Percentiles rank a stretch among this genome's conserved stretches.
These are phyloP conservation scores for Pholiota adiposa DNA, from an alignment of 1,284 basidiomycete genomes.

Conservation along the genomic window DNA sequence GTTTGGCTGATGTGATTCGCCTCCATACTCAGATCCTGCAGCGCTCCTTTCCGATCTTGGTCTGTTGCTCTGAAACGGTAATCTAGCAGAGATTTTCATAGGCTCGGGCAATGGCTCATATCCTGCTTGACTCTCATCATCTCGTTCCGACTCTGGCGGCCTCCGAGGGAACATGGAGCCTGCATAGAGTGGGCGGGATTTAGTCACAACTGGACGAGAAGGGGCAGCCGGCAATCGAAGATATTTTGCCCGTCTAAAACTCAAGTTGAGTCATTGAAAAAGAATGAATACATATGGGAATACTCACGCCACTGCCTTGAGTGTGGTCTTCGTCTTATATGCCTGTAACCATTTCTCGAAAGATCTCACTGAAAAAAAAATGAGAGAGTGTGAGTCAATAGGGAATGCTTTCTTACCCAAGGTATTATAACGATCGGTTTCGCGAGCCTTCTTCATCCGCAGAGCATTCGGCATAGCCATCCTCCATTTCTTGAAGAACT, in stretches of 20 bases:
- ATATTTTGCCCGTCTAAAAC: constrained; percentile 54
- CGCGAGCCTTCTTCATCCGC: constrained; percentile 66
- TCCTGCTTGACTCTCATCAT: constrained; percentile 19
- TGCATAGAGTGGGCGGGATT: constrained; percentile 19
- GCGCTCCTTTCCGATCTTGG: constrained; percentile 12
- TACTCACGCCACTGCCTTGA: constrained; percentile 82
- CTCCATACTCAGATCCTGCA: constrained; percentile 6
- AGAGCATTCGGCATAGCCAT: constrained; percentile 70
- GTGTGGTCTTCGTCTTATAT: constrained; percentile 69
- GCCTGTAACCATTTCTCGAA: constrained; percentile 68
- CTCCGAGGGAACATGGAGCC: constrained; percentile 19
- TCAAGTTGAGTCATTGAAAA: constrained; percentile 1
- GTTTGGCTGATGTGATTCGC: constrained; percentile 1
- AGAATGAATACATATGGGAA: constrained; percentile 1
- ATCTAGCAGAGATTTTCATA: background rate
- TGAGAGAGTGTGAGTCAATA: constrained; percentile 6
- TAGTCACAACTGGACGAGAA: constrained; percentile 30
- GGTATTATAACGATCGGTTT: constrained; percentile 55
- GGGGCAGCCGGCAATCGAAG: constrained; percentile 64
- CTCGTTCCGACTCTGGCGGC: constrained; percentile 6
- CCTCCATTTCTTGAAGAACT: constrained; percentile 68
- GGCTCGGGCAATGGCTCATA: constrained; percentile 4
- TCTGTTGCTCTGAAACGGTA: background rate
- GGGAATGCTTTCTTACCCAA: constrained; percentile 53
- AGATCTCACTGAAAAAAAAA: constrained; percentile 48